Evolutionary conservation across 1,284 basidiomycete genomes (phyloP).

Genomic region (Phaffia rhodozyma): DNA sequence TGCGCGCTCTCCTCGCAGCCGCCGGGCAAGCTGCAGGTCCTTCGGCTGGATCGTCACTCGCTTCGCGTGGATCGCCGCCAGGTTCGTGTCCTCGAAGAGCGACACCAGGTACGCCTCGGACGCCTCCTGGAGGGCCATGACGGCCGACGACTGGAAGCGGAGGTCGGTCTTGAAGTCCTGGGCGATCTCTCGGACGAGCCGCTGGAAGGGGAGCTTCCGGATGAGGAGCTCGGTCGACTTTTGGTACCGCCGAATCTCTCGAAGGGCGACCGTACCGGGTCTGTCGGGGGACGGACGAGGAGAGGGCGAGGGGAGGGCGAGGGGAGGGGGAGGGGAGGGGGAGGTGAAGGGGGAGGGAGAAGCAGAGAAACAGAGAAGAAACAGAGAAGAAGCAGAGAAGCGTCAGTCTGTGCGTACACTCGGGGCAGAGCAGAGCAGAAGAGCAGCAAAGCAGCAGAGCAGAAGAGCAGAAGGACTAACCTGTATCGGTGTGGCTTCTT

Average conservation of each 20-base stretch:
- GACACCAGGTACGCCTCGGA: constrained; percentile 48
- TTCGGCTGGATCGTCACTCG: constrained; percentile 51
- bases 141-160: constrained; percentile 59
- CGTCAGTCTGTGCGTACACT: too few species aligned
- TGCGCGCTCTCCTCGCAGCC: constrained; percentile 45
- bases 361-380: too few species aligned
- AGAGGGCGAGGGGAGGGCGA: too few species aligned
- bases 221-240: constrained; percentile 42
- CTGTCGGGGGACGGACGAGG: neutral
- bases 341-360: too few species aligned
- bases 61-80: constrained; percentile 31
- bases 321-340: too few species aligned
- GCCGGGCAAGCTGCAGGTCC: constrained; percentile 52
- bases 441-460: constrained; percentile 20
- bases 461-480: constrained; percentile 35
- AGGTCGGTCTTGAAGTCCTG: constrained; percentile 67
- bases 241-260: constrained; percentile 47
- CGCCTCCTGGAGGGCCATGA: constrained; percentile 60
- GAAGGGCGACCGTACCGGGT: constrained; percentile 77
- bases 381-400: too few species aligned
- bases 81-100: constrained; percentile 43
- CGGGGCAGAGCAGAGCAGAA: too few species aligned
- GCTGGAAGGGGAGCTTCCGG: constrained; percentile 45
- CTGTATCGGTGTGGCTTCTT: constrained; percentile 51
- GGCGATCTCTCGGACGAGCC: constrained; percentile 63